Evolutionary conservation across 1,284 basidiomycete species (phyloP), one percentile per base, ranked within the genome.

Genomic region (Irpex lacteus): DNA sequence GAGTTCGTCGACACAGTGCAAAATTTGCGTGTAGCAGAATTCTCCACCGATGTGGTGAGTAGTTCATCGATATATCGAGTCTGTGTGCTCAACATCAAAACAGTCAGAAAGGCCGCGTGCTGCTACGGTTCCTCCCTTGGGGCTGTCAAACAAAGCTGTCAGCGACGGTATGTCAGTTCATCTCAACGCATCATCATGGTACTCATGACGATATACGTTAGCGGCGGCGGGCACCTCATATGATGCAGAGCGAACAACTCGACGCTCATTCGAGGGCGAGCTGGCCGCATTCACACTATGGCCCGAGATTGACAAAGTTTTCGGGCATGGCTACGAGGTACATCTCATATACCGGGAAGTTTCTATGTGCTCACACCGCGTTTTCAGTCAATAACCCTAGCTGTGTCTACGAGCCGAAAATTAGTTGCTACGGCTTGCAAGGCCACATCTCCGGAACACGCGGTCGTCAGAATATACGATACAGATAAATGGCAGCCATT

Each of bases 301-400:
- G 98, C 97, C 97, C 0, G 98, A 99, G 77, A 81, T 90, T 1
- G 97, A 99, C 73, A 99, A 99, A 75, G 81, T 99, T 2, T 99
- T 98, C 75, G 98, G 97, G 1, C 98, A 99, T 76, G 96, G 96
- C 38, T 98, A 98, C 73, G 98, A 99, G 84, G 91, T 95, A 67
- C 64, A 73, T 68, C 26, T 62, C 4, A 44, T 50, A 36, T 50
- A 26, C 32, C 18, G 15, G 21, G n/a, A 49, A 36, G 13, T 63
- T 8, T 36, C 57, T n/a, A 3, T 21, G 38, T 13, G 37, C 55
- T 60, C 18, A n/a, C 5, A 13, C 32, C 5, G 32, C 13, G 9
- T 52, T 34, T 2, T 15, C 61, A 95, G 92, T 90, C 90, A 3
- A 90, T 95, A 61, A 85, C 91, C 0, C 78, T 97, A 2, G 87